These are phyloP conservation scores for Mycena alexandri DNA, from an alignment of 768 basidiomycete species.

Conservation along the genomic window DNA sequence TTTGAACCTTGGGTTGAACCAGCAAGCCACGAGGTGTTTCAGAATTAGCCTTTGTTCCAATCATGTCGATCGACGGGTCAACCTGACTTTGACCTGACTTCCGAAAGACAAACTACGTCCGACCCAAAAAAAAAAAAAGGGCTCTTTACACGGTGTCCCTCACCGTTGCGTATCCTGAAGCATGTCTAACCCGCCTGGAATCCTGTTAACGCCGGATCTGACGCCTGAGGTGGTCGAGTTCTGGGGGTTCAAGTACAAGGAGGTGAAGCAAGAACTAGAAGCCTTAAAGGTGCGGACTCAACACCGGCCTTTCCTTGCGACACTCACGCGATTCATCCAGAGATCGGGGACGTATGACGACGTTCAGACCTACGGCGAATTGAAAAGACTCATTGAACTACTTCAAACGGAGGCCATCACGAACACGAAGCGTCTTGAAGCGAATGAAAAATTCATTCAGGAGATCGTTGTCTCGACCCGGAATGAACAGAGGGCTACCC, in stretches of 20 bases:
- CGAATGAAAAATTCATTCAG: constrained; percentile 13
- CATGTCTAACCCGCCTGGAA: constrained; percentile 15
- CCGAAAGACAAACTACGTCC: neutral
- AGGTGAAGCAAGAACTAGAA: constrained; percentile 18
- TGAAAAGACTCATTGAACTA: neutral
- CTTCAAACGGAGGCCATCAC: constrained; percentile 1
- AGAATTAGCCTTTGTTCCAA: constrained; percentile 8
- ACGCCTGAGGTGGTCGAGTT: constrained; percentile 25
- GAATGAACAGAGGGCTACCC: neutral
- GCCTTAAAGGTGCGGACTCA: constrained; percentile 6
- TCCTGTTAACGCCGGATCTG: constrained; percentile 5
- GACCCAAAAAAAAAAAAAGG: neutral
- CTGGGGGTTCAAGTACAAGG: constrained; percentile 29
- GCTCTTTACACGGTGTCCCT: no score
- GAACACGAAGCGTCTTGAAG: constrained; percentile 6
- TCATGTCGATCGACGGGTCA: no score
- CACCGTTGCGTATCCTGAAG: neutral
- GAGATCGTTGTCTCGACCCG: constrained; percentile 10
- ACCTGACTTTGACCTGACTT: no score
- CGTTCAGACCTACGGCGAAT: constrained; percentile 7
- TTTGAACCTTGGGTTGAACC: no score
- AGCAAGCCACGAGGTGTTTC: neutral
- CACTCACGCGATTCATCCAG: neutral
- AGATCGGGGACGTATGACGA: neutral
- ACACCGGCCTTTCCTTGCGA: neutral